Conservation (phyloP, 306 rosid genomes). For the Cicer chorassanicum region DNA sequence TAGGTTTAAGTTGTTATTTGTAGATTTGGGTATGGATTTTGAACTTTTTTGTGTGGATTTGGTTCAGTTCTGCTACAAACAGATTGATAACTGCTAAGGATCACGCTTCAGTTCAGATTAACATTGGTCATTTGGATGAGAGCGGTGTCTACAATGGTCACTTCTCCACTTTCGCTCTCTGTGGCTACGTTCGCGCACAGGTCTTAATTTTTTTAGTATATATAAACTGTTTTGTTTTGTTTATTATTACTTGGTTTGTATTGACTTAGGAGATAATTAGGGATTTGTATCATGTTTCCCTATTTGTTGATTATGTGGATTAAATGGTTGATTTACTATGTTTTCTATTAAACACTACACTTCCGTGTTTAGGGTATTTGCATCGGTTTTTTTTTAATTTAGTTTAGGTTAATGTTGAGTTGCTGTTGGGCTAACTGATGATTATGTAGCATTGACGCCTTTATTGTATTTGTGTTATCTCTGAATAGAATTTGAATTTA, state of each 20-base stretch:
- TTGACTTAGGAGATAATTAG: neutral
- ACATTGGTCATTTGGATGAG: constrained; percentile 80
- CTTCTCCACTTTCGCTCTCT: constrained; percentile 75
- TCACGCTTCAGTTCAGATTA: constrained; percentile 81
- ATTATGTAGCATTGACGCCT: no score
- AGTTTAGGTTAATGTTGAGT: neutral
- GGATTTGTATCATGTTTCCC: neutral
- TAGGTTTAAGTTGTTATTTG: neutral
- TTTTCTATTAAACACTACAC: neutral
- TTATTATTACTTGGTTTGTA: neutral
- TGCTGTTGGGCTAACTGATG: neutral
- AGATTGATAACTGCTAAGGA: constrained; percentile 79
- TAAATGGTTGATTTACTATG: neutral
- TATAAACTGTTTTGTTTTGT: neutral
- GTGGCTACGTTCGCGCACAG: constrained; percentile 83
- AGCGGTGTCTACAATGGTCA: constrained; percentile 71
- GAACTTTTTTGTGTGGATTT: neutral
- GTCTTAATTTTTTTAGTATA: constrained; percentile 24
- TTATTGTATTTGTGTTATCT: neutral
- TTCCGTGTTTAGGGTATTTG: neutral
- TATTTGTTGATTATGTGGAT: neutral
- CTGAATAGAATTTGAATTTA: neutral
- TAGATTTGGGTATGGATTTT: neutral
- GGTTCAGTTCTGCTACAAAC: constrained; percentile 76
- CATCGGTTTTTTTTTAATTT: neutral